Conservation (phyloP, 352 stramenopile species). For the Pythium sukuiense region DNA sequence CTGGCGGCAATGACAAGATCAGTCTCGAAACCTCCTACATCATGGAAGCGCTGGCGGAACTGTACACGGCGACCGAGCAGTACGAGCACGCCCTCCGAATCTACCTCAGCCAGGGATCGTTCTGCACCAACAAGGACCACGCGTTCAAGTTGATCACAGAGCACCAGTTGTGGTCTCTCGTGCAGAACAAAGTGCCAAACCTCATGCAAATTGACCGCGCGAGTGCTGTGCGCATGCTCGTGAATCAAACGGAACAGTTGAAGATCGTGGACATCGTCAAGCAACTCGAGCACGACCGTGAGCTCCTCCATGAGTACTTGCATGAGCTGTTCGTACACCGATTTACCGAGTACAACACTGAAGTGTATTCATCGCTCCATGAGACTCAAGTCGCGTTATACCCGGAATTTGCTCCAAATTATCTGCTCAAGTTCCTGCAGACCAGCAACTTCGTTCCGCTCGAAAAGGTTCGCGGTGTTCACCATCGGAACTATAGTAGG, state of each 20-base stretch:
- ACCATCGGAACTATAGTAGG: neutral
- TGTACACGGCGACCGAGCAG: constrained; percentile 82
- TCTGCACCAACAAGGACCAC: constrained; percentile 85
- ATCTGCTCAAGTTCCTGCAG: constrained; percentile 77
- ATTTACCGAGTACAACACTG: constrained; percentile 74
- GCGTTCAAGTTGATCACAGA: constrained; percentile 84
- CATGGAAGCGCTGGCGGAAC: constrained; percentile 77
- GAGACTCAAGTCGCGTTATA: constrained; percentile 79
- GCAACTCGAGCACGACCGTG: constrained; percentile 66
- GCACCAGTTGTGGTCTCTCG: constrained; percentile 76
- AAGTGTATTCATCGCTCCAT: constrained; percentile 70
- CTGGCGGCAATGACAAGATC: constrained; percentile 41
- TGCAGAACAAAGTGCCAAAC: constrained; percentile 77
- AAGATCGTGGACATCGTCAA: constrained; percentile 76
- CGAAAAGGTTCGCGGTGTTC: constrained; percentile 55
- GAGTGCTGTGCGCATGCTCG: constrained; percentile 73
- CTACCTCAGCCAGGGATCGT: constrained; percentile 81
- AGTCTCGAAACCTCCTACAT: constrained; percentile 83
- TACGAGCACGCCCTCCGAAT: constrained; percentile 83
- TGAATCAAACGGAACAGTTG: constrained; percentile 78
- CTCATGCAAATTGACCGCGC: constrained; percentile 77
- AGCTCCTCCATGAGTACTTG: constrained; percentile 73
- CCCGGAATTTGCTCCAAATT: constrained; percentile 57
- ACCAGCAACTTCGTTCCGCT: constrained; percentile 81
- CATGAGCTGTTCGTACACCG: constrained; percentile 75